phyloP scores from a whole-genome alignment of 495 filamentous ascomycete species.

The Antarctomyces pellizariae region DNA sequence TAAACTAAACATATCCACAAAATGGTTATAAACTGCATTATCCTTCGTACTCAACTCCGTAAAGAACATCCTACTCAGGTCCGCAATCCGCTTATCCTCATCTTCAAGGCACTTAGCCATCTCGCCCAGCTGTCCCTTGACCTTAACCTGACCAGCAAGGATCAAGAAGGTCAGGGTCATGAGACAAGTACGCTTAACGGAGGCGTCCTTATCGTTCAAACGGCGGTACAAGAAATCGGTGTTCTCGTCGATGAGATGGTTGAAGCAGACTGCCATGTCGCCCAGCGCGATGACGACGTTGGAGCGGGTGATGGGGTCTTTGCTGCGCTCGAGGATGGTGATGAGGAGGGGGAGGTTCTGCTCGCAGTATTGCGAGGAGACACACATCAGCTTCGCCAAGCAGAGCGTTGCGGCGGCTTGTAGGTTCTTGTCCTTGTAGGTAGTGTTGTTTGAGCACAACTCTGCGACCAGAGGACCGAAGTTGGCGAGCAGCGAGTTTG shows the following conservation, averaged over 20 bases:
- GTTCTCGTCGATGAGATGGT: conserved; percentile 97
- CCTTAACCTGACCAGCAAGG: conserved; percentile 92
- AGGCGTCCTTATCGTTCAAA: conserved; percentile 66
- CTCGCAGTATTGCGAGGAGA: conserved; percentile 86
- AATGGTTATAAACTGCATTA: conserved; percentile 98
- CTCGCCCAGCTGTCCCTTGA: conserved; percentile 97
- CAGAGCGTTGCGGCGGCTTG: conserved; percentile 92
- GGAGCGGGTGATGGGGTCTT: conserved; percentile 70
- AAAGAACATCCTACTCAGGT: conserved; percentile 95
- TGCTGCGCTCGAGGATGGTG: conserved; percentile 87
- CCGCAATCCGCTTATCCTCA: conserved; percentile 74
- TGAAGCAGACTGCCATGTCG: conserved; percentile 99
- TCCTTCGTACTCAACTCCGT: conserved; percentile 91
- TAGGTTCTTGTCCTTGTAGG: conserved; percentile 64
- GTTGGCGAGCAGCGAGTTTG: conserved; percentile 59
- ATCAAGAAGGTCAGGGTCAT: conserved; percentile 99
- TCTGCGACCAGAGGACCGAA: conserved; percentile 82
- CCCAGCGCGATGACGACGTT: conserved; percentile 94
- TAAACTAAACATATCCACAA: conserved; percentile 95
- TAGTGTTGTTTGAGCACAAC: conserved; percentile 82
- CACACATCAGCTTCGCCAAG: conserved; percentile 95
- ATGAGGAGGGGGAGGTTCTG: conserved; percentile 81
- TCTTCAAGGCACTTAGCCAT: conserved; percentile 99
- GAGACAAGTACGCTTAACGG: conserved; percentile 88
- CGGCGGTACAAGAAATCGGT: conserved; percentile 93